These are phyloP conservation scores for Cystobasidium slooffiae DNA, from an alignment of 1,284 basidiomycete genomes.

Conservation along the genomic window DNA sequence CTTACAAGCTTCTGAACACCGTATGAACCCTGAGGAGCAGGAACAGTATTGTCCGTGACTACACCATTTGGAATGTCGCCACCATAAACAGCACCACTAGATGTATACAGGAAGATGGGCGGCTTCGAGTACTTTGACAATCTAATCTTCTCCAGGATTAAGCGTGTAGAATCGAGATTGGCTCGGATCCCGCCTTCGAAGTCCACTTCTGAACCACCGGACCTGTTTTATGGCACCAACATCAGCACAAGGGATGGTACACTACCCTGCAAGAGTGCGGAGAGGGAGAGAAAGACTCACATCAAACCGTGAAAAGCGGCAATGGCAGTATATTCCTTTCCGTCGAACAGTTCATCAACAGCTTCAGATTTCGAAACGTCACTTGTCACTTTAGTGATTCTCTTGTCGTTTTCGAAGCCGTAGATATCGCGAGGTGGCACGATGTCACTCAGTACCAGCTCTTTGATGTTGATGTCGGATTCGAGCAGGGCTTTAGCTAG, in stretches of 20 bases:
- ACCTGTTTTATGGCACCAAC: slow-evolving; percentile 61
- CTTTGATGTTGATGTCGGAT: slow-evolving; percentile 30
- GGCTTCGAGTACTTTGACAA: slow-evolving; percentile 53
- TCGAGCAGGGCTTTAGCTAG: slow-evolving; percentile 33
- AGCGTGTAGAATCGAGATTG: slow-evolving; percentile 67
- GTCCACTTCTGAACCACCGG: slow-evolving; percentile 68
- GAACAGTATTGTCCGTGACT: slow-evolving; percentile 55
- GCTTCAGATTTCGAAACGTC: slow-evolving; percentile 31
- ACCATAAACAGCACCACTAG: slow-evolving; percentile 68
- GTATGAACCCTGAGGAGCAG: slow-evolving; percentile 38
- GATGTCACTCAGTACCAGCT: slow-evolving; percentile 43
- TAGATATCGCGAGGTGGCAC: slow-evolving; percentile 31
- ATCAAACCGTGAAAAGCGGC: slow-evolving; percentile 43
- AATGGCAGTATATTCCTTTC: slow-evolving; percentile 35
- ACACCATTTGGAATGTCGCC: slow-evolving; percentile 62
- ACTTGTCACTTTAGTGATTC: slow-evolving; percentile 27
- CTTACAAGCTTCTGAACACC: slow-evolving; percentile 34
- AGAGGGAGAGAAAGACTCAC: neutral
- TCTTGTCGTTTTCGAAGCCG: slow-evolving; percentile 40
- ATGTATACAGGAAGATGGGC: slow-evolving; percentile 66
- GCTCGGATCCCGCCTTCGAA: slow-evolving; percentile 67
- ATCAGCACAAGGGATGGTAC: slow-evolving; percentile 60
- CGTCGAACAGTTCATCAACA: slow-evolving; percentile 38
- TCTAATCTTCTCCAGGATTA: slow-evolving; percentile 62
- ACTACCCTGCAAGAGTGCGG: neutral